phyloP scores from a whole-genome alignment of 2,329 filamentous ascomycete species.

The Cercospora berteroae region DNA sequence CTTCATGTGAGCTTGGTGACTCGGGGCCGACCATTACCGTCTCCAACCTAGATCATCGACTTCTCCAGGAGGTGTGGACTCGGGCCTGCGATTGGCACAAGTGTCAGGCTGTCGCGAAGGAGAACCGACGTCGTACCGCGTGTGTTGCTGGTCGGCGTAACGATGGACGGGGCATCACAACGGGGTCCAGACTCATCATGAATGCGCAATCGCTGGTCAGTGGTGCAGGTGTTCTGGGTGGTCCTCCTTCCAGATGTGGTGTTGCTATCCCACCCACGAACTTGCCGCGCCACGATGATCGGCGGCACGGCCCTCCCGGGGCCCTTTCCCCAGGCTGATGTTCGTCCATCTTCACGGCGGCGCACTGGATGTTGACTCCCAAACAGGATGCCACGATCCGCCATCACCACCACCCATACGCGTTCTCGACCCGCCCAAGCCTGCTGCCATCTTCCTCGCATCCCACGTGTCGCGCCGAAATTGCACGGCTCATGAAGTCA shows the following conservation, averaged over 20 bases:
- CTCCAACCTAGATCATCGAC: not conserved
- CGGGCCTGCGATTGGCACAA: too few relatives aligned
- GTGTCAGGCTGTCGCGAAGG: not conserved
- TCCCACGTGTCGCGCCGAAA: not conserved
- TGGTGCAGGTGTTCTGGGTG: not conserved
- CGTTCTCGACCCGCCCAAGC: not conserved
- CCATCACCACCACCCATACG: not conserved
- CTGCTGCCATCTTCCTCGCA: not conserved
- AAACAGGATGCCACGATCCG: slow-evolving; percentile 10
- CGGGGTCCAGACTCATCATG: not conserved
- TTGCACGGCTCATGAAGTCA: slow-evolving; percentile 1
- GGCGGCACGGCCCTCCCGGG: not conserved
- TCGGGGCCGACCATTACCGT: not conserved
- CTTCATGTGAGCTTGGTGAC: not conserved
- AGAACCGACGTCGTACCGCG: not conserved
- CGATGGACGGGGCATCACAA: not conserved
- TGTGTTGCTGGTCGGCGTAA: not conserved
- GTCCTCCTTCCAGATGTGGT: slow-evolving; percentile 8
- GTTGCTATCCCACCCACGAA: not conserved
- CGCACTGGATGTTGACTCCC: slow-evolving; percentile 5
- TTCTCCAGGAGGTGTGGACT: too few relatives aligned
- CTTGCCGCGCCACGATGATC: not conserved
- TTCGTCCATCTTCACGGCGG: slow-evolving; percentile 1
- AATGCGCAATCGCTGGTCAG: not conserved
- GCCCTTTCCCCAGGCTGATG: not conserved